phyloP scores from a whole-genome alignment of 441 rosid species.

The Erodium moschatum region DNA sequence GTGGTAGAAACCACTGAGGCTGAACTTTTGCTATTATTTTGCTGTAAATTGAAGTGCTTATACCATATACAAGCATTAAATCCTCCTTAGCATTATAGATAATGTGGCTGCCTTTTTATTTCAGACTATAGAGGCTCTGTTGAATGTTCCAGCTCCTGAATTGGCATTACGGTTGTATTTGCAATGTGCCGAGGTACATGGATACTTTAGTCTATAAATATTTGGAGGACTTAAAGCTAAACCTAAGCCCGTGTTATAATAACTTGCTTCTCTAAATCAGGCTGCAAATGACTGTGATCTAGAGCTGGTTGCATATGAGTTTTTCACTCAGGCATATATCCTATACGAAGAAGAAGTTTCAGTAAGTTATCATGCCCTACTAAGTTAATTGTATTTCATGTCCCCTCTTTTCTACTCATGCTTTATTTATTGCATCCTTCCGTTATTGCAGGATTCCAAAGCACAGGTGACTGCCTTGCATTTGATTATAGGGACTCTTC shows the following conservation, averaged over 20 bases:
- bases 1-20: conserved; percentile 12
- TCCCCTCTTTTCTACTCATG: conserved; percentile 9
- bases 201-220: conserved; percentile 11
- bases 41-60: neutral
- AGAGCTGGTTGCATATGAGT: conserved; percentile 95
- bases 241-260: conserved; percentile 9
- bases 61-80: neutral
- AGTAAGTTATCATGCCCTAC: conserved; percentile 42
- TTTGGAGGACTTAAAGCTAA: conserved; percentile 16
- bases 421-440: conserved; percentile 12
- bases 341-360: conserved; percentile 92
- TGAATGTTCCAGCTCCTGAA: conserved; percentile 73
- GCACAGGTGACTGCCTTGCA: conserved; percentile 91
- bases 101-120: conserved; percentile 14
- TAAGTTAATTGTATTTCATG: neutral
- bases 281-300: conserved; percentile 92
- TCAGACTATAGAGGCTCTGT: conserved; percentile 77
- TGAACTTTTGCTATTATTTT: neutral
- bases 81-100: conserved; percentile 8
- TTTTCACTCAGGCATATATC: conserved; percentile 96
- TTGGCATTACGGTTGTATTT: conserved; percentile 73
- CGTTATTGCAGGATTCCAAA: conserved; percentile 64
- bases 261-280: conserved; percentile 33
- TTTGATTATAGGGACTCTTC: conserved; percentile 86
- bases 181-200: conserved; percentile 91